A percentile compares a stretch with the other conserved stretches of the same genome.
These are phyloP conservation scores for Stemphylium lycopersici DNA, from an alignment of 2,329 filamentous ascomycete species.

Conservation along the genomic window DNA sequence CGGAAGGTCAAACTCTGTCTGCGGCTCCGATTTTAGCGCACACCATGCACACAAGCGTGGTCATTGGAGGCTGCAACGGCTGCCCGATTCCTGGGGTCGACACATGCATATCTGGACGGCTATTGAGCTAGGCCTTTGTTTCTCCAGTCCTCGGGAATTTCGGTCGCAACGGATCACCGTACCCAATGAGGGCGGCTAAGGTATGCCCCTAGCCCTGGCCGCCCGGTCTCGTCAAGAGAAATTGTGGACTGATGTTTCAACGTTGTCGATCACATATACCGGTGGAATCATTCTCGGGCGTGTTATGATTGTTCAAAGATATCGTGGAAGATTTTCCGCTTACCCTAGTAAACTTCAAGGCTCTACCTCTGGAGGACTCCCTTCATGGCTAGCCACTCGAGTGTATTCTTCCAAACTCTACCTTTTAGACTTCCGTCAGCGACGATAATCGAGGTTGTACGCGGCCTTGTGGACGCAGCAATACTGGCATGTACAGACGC, in stretches of 20 bases:
- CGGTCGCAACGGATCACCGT: slow-evolving; percentile 6
- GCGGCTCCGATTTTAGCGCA: slow-evolving; percentile 16
- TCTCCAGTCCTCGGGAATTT: slow-evolving; percentile 5
- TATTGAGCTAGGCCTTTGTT: slow-evolving; percentile 8
- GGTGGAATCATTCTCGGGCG: not conserved
- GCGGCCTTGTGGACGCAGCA: not conserved
- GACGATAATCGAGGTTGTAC: not conserved
- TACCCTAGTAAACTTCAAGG: not conserved
- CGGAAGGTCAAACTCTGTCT: slow-evolving; percentile 12
- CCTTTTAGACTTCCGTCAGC: not conserved
- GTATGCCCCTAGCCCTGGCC: not conserved
- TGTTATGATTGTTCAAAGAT: not conserved
- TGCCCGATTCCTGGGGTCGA: slow-evolving; percentile 1
- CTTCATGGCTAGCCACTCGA: not conserved
- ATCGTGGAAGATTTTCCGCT: not conserved
- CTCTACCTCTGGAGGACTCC: not conserved
- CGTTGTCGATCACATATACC: not conserved
- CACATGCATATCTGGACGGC: slow-evolving; percentile 6
- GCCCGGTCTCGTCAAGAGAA: slow-evolving; percentile 1
- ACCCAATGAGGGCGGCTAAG: slow-evolving; percentile 2
- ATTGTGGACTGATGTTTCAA: slow-evolving; percentile 7
- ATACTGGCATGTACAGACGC: too few species aligned
- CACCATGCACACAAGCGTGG: slow-evolving; percentile 11
- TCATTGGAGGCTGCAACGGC: slow-evolving; percentile 3
- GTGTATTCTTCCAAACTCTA: not conserved